Evolutionary conservation across 345 rosid species (phyloP).

Genomic region (Trapa bicornis): DNA sequence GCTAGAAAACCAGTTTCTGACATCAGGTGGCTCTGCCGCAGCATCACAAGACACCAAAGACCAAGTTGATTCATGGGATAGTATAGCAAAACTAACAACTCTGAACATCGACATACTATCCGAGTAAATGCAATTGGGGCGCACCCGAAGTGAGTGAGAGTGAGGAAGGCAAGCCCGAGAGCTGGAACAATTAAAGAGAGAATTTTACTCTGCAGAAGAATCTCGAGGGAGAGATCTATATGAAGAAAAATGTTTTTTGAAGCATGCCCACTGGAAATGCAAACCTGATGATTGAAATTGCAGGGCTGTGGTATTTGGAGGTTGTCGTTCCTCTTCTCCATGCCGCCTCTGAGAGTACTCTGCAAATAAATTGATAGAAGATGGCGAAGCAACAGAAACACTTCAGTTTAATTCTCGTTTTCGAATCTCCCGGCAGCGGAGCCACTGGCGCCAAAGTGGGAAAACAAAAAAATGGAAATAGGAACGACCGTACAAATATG

Average conservation of each 20-base stretch:
- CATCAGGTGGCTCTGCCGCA: constrained; percentile 34
- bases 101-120: no score
- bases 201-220: neutral
- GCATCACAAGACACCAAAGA: neutral
- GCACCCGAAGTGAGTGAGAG: neutral
- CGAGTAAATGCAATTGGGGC: neutral
- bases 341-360: neutral
- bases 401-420: neutral
- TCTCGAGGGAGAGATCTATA: neutral
- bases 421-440: neutral
- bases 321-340: neutral
- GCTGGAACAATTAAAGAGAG: neutral
- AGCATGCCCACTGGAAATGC: neutral
- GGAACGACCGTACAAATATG: no score
- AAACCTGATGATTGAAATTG: neutral
- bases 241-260: neutral
- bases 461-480: no score
- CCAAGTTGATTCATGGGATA: neutral
- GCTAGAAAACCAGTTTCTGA: constrained; percentile 20
- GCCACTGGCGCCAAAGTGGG: neutral
- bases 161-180: neutral
- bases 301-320: neutral
- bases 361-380: no score
- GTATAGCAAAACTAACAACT: neutral
- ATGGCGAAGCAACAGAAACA: neutral